These are phyloP conservation scores for Monosporozyma solicola DNA, from an alignment of 805 yeast genomes.

Conservation along the genomic window DNA sequence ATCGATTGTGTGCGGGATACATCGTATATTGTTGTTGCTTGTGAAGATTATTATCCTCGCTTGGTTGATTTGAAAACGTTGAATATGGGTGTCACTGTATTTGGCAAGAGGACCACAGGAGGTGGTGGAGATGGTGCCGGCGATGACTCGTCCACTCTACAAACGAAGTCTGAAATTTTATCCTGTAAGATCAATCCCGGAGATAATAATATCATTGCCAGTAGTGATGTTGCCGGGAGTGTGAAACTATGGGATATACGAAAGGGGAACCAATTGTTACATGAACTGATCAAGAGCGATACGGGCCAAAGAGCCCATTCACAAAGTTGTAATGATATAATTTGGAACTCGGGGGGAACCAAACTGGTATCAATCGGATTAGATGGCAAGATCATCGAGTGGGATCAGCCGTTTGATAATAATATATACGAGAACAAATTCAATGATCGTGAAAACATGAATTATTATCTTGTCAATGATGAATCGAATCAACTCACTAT, in stretches of 20 bases:
- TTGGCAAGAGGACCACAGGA: conserved; percentile 44
- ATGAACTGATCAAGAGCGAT: conserved; percentile 13
- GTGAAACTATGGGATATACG: conserved; percentile 83
- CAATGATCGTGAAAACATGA: neutral
- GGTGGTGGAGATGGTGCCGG: conserved; percentile 43
- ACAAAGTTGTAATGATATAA: conserved; percentile 62
- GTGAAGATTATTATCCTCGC: conserved; percentile 60
- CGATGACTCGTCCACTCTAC: conserved; percentile 29
- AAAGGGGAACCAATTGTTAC: conserved; percentile 15
- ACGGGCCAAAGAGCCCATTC: conserved; percentile 51
- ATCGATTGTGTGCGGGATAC: conserved; percentile 37
- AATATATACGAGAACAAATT: conserved; percentile 2
- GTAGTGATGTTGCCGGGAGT: conserved; percentile 78
- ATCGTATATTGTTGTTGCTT: conserved; percentile 49
- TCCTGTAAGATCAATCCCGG: conserved; percentile 70
- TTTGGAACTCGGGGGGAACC: conserved; percentile 63
- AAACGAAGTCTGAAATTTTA: conserved; percentile 14
- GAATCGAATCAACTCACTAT: neutral
- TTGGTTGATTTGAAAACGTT: conserved; percentile 66
- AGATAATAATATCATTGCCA: conserved; percentile 50
- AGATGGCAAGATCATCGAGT: conserved; percentile 71
- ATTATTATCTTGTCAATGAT: neutral
- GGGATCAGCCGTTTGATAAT: conserved; percentile 36
- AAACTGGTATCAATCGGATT: conserved; percentile 59
- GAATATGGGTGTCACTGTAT: conserved; percentile 61